A percentile compares a stretch with the other conserved stretches of the same genome.
These are phyloP conservation scores for Colletotrichum gigasporum DNA, from an alignment of 2,329 filamentous ascomycete species.

Conservation along the genomic window DNA sequence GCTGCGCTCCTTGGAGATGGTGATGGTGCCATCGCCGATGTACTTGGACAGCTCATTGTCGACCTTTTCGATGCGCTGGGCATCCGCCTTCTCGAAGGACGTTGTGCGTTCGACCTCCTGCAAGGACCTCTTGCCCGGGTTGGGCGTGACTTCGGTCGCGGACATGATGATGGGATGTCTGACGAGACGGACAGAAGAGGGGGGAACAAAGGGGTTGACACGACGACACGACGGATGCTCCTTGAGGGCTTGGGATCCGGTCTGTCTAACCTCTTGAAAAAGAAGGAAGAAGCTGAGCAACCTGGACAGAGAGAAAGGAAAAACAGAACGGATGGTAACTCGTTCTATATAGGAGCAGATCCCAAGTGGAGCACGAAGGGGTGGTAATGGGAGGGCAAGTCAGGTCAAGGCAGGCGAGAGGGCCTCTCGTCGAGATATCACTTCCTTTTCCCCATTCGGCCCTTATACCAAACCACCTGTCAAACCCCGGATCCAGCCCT, in stretches of 20 bases:
- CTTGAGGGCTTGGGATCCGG: neutral
- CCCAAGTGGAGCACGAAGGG: neutral
- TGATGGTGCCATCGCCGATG: slow-evolving; percentile 62
- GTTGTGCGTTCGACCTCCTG: slow-evolving; percentile 40
- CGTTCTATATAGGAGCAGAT: slow-evolving; percentile 17
- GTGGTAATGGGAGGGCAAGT: neutral
- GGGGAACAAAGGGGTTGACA: too few relatives aligned
- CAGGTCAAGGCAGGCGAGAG: too few relatives aligned
- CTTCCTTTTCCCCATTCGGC: neutral
- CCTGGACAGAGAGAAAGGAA: neutral
- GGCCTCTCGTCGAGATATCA: neutral
- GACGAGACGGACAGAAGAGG: slow-evolving; percentile 35
- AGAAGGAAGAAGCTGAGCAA: slow-evolving; percentile 5
- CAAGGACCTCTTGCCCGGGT: slow-evolving; percentile 36
- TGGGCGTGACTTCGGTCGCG: slow-evolving; percentile 33
- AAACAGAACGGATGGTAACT: neutral
- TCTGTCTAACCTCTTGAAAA: neutral
- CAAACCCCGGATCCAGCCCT: slow-evolving; percentile 14
- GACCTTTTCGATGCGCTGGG: slow-evolving; percentile 46
- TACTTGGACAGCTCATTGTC: slow-evolving; percentile 79
- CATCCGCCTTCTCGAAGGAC: slow-evolving; percentile 27
- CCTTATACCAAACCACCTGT: neutral
- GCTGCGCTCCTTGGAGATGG: slow-evolving; percentile 69
- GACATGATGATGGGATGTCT: slow-evolving; percentile 9
- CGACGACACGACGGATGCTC: neutral